Evolutionary conservation across 2,329 filamentous ascomycete genomes (phyloP).

Genomic region (Penicillium sp.): DNA sequence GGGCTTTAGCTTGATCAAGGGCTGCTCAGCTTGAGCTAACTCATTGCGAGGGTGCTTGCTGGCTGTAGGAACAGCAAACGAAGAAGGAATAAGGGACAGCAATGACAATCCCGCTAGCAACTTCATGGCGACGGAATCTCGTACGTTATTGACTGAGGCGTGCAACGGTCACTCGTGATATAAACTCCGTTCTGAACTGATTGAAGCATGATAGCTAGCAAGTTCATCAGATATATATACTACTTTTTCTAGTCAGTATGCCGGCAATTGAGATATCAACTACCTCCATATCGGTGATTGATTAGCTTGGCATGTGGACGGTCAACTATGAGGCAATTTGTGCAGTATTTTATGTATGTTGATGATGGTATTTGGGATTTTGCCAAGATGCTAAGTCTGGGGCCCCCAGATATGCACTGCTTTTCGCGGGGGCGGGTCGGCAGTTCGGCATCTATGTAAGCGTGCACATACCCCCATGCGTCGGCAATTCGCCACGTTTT

Average conservation of each 20-base stretch:
- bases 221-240: not conserved
- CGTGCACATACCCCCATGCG: not conserved
- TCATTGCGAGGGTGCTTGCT: not conserved
- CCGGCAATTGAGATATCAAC: not conserved
- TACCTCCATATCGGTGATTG: slow-evolving; percentile 2
- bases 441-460: not conserved
- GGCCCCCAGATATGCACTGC: not conserved
- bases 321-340: not conserved
- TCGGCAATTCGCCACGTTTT: not conserved
- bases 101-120: not conserved
- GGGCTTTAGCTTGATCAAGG: slow-evolving; percentile 4
- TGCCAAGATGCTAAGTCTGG: not conserved
- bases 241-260: not conserved
- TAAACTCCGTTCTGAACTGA: not conserved
- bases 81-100: not conserved
- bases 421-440: slow-evolving; percentile 2
- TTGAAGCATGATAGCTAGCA: not conserved
- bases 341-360: no score
- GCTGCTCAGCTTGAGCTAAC: not conserved
- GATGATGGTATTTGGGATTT: not conserved
- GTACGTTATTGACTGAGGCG: not conserved
- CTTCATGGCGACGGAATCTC: not conserved
- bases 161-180: not conserved
- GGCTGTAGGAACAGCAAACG: not conserved
- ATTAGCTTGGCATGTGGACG: not conserved